phyloP scores from a whole-genome alignment of 495 filamentous ascomycete genomes.

The Filosporella fistucella region DNA sequence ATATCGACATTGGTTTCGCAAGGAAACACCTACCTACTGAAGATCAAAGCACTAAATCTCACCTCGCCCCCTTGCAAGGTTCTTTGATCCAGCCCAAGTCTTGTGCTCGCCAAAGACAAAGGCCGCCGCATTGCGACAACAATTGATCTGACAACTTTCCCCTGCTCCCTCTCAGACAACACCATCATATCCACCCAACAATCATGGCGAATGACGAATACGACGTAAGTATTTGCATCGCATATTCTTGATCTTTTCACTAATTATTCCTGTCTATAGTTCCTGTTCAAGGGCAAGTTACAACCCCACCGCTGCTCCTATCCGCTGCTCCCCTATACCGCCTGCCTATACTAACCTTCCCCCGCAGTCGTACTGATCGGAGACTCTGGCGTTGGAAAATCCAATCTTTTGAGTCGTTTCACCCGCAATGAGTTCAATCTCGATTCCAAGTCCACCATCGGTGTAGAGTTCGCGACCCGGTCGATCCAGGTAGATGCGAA shows the following conservation, averaged over 20 bases:
- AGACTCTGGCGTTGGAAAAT: slow-evolving; percentile 99
- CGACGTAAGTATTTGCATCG: slow-evolving; percentile 71
- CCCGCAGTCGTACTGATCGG: slow-evolving; percentile 90
- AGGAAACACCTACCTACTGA: no score
- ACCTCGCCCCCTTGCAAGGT: not conserved
- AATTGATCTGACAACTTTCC: slow-evolving; percentile 14
- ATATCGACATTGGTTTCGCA: no score
- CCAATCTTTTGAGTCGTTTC: slow-evolving; percentile 98
- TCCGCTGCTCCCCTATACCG: slow-evolving; percentile 20
- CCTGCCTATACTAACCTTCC: slow-evolving; percentile 10
- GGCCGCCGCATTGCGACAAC: slow-evolving; percentile 23
- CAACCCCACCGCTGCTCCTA: slow-evolving; percentile 23
- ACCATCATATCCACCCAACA: slow-evolving; percentile 22
- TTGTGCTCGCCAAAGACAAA: slow-evolving; percentile 18
- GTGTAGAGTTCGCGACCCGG: slow-evolving; percentile 97
- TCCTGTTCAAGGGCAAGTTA: slow-evolving; percentile 93
- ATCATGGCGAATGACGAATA: slow-evolving; percentile 99
- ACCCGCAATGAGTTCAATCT: slow-evolving; percentile 99
- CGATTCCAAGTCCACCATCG: slow-evolving; percentile 99
- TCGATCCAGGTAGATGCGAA: slow-evolving; percentile 99
- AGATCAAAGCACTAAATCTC: no score
- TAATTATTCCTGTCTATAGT: slow-evolving; percentile 50
- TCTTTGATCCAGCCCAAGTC: not conserved
- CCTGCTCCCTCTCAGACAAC: slow-evolving; percentile 15
- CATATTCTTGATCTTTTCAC: not conserved